Conservation (phyloP, 495 filamentous ascomycete species). For the Penicillium antarcticum region DNA sequence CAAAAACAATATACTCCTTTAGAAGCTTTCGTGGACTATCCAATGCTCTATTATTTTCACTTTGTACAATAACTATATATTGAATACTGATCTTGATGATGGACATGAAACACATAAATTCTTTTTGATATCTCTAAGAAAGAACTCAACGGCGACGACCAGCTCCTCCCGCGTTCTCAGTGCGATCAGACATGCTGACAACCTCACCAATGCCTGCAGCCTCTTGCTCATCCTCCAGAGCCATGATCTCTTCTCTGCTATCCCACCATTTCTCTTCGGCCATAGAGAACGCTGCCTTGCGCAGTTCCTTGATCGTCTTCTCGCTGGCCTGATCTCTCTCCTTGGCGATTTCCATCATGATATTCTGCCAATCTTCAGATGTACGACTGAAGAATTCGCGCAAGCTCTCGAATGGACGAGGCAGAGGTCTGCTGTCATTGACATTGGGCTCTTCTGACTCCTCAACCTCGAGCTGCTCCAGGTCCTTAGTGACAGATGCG, state of each 20-base stretch:
- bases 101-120: background rate
- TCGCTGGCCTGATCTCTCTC: conserved; percentile 49
- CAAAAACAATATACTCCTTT: too few relatives aligned
- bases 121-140: background rate
- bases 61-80: too few relatives aligned
- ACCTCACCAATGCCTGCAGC: conserved; percentile 94
- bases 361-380: conserved; percentile 83
- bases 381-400: conserved; percentile 91
- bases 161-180: conserved; percentile 52
- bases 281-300: conserved; percentile 79
- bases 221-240: conserved; percentile 93
- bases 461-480: conserved; percentile 59
- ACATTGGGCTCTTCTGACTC: conserved; percentile 51
- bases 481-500: conserved; percentile 50
- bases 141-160: conserved; percentile 53
- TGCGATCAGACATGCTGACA: conserved; percentile 74
- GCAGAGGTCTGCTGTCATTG: conserved; percentile 46
- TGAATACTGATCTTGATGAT: background rate
- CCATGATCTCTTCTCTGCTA: conserved; percentile 89
- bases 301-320: conserved; percentile 84
- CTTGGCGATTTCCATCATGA: conserved; percentile 65
- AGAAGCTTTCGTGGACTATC: too few relatives aligned
- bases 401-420: conserved; percentile 86
- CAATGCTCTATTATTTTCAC: too few relatives aligned
- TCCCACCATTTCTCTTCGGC: conserved; percentile 99